Percentiles rank a stretch among this genome's conserved stretches.
Conservation (phyloP, 164 flowering plant species). For the Kalanchoe fedtschenkoi region DNA sequence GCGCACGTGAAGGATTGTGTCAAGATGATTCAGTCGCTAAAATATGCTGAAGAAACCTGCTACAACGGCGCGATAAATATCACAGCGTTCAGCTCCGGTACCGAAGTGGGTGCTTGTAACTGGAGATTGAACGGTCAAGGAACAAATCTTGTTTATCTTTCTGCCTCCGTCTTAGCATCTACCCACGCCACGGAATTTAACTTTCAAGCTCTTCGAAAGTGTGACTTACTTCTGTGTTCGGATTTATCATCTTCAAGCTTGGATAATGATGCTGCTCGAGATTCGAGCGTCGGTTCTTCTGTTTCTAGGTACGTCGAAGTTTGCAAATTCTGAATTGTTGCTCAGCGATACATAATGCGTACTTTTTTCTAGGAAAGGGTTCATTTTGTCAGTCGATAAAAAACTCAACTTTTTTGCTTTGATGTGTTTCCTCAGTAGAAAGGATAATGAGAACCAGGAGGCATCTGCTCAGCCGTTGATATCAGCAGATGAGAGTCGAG, state of each 20-base stretch:
- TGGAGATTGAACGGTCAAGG: slow-evolving; percentile 56
- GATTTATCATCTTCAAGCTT: slow-evolving; percentile 40
- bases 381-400: too few species aligned
- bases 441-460: slow-evolving; percentile 11
- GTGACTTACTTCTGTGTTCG: slow-evolving; percentile 54
- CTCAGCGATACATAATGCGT: too few species aligned
- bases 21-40: slow-evolving; percentile 50
- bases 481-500: slow-evolving; percentile 31
- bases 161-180: slow-evolving; percentile 54
- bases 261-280: background rate
- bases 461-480: slow-evolving; percentile 16
- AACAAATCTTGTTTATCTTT: slow-evolving; percentile 33
- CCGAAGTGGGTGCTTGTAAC: slow-evolving; percentile 77
- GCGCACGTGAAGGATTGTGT: slow-evolving; percentile 64
- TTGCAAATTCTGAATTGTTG: too few species aligned
- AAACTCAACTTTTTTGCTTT: too few species aligned
- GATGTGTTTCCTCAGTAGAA: background rate
- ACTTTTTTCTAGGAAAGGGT: too few species aligned
- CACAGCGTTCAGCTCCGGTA: slow-evolving; percentile 78
- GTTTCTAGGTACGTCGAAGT: too few species aligned
- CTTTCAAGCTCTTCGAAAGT: slow-evolving; percentile 49
- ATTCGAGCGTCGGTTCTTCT: too few species aligned
- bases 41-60: slow-evolving; percentile 71
- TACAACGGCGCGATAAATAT: slow-evolving; percentile 57
- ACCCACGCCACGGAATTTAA: slow-evolving; percentile 58